Conservation (phyloP, 2,329 filamentous ascomycete genomes). For the Aspergillus nomiae region DNA sequence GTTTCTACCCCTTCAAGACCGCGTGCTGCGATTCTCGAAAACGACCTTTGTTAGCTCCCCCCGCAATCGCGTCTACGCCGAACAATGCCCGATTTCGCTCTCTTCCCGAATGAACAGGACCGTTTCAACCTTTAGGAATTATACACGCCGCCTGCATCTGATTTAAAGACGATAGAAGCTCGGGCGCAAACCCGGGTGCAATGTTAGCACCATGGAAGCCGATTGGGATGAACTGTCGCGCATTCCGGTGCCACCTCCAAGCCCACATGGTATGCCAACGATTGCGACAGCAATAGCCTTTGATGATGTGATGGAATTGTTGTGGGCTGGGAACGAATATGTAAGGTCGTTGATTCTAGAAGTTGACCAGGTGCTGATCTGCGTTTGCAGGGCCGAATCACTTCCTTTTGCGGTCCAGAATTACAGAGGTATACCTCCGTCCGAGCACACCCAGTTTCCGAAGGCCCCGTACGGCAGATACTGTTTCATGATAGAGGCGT, state of each 20-base stretch:
- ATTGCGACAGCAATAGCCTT: conserved; percentile 81
- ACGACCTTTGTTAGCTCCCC: conserved; percentile 23
- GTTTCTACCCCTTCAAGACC: neutral
- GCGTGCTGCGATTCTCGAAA: conserved; percentile 1
- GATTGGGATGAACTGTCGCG: conserved; percentile 70
- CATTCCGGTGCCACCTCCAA: conserved; percentile 77
- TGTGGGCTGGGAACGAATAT: conserved; percentile 92
- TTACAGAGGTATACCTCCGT: conserved; percentile 90
- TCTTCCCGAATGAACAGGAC: conserved; percentile 35
- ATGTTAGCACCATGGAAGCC: conserved; percentile 45
- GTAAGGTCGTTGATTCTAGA: conserved; percentile 53
- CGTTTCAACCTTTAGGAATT: conserved; percentile 12
- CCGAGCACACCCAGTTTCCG: conserved; percentile 70
- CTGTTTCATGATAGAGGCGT: conserved; percentile 90
- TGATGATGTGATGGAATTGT: conserved; percentile 82
- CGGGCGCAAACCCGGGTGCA: conserved; percentile 18
- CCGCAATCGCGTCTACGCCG: conserved; percentile 38
- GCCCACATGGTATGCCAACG: conserved; percentile 68
- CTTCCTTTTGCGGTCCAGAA: conserved; percentile 83
- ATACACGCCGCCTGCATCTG: neutral
- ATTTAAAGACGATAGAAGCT: neutral
- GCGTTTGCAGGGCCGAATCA: conserved; percentile 71
- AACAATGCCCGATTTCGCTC: conserved; percentile 38
- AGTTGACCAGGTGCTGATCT: conserved; percentile 4
- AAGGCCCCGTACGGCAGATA: conserved; percentile 83